Evolutionary conservation across 2,329 filamentous ascomycete genomes (phyloP).

Genomic region (Aspergillus pseudotamarii): DNA sequence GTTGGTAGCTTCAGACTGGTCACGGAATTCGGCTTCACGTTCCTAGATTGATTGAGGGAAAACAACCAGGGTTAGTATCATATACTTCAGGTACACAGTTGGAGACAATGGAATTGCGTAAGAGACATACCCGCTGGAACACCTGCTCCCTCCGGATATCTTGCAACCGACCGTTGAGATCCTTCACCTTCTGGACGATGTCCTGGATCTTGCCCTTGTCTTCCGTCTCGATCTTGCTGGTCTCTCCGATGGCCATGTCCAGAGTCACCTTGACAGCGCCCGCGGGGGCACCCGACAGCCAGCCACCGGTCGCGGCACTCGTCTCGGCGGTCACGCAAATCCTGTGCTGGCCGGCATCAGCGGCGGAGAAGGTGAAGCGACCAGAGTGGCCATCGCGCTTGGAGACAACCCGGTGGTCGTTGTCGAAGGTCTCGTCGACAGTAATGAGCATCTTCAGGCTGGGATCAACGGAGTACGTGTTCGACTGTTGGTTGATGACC

Average conservation of each 20-base stretch:
- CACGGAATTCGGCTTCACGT: slow-evolving; percentile 95
- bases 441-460: slow-evolving; percentile 85
- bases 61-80: neutral
- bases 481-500: slow-evolving; percentile 73
- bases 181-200: slow-evolving; percentile 83
- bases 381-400: slow-evolving; percentile 76
- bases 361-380: slow-evolving; percentile 93
- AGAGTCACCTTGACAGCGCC: slow-evolving; percentile 82
- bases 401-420: slow-evolving; percentile 92
- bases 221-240: slow-evolving; percentile 86
- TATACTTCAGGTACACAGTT: neutral
- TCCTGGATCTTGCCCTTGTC: slow-evolving; percentile 93
- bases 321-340: slow-evolving; percentile 91
- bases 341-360: slow-evolving; percentile 92
- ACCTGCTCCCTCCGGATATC: slow-evolving; percentile 94
- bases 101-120: neutral
- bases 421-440: slow-evolving; percentile 95
- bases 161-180: slow-evolving; percentile 81
- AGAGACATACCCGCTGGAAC: slow-evolving; percentile 76
- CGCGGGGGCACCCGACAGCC: slow-evolving; percentile 69
- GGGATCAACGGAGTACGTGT: slow-evolving; percentile 71
- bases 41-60: slow-evolving; percentile 60
- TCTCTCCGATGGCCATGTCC: slow-evolving; percentile 93
- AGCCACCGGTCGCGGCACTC: slow-evolving; percentile 67
- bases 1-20: slow-evolving; percentile 95